A percentile compares a stretch with the other conserved stretches of the same genome.
These are phyloP conservation scores for Fraxinus angustifolia DNA, from an alignment of 305 asterid species.

Conservation along the genomic window DNA sequence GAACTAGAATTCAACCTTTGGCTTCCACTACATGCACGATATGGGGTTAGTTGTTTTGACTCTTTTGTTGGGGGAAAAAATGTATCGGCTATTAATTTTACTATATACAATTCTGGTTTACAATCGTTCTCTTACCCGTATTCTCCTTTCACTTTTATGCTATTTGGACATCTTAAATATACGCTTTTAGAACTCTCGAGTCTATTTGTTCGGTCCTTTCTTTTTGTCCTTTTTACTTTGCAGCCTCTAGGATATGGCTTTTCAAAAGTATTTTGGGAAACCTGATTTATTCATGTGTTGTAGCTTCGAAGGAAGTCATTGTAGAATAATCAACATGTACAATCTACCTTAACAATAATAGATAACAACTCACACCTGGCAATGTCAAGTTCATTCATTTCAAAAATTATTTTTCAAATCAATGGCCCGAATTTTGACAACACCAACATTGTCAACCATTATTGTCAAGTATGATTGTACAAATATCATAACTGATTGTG, in stretches of 20 bases:
- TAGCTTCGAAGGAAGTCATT: conserved; percentile 22
- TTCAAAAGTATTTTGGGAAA: conserved; percentile 49
- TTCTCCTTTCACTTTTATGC: neutral
- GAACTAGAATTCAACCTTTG: too few relatives aligned
- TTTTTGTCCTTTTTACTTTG: neutral
- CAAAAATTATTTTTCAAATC: too few relatives aligned
- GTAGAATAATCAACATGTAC: too few relatives aligned
- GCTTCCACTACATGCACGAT: too few relatives aligned
- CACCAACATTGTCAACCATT: too few relatives aligned
- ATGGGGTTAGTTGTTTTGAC: neutral
- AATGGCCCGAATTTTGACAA: too few relatives aligned
- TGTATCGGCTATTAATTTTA: neutral
- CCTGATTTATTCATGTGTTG: conserved; percentile 55
- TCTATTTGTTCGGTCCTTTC: neutral
- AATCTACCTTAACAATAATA: too few relatives aligned
- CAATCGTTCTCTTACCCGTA: neutral
- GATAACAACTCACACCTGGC: too few relatives aligned
- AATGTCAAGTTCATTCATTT: too few relatives aligned
- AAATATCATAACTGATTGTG: too few relatives aligned
- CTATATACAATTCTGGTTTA: neutral
- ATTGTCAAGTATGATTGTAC: too few relatives aligned
- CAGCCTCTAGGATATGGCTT: conserved; percentile 68
- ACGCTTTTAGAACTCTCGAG: neutral
- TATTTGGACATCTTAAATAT: neutral
- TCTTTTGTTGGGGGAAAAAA: neutral